These are phyloP conservation scores for Leishmania major DNA, from an alignment of 208 protist genomes.

Conservation along the genomic window DNA sequence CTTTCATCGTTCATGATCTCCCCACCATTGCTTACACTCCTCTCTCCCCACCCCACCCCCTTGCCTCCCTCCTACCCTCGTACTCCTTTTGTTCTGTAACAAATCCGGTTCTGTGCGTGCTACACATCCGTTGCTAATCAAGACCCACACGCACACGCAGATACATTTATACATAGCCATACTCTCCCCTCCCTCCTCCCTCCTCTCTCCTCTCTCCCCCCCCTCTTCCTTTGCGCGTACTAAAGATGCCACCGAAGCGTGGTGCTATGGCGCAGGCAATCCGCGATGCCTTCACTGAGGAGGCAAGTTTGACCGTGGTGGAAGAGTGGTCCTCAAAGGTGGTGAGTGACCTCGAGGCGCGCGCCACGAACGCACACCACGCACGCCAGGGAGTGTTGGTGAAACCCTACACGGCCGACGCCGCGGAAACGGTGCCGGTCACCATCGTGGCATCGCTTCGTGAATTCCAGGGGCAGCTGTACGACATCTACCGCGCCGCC, in stretches of 20 bases:
- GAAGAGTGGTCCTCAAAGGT: slow-evolving; percentile 50
- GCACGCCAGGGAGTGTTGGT: slow-evolving; percentile 23
- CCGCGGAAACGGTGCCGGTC: slow-evolving; percentile 30
- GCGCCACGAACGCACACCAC: slow-evolving; percentile 25
- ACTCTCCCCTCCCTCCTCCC: not conserved
- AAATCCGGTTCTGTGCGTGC: not conserved
- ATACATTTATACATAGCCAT: not conserved
- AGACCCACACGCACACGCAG: not conserved
- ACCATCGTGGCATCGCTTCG: slow-evolving; percentile 44
- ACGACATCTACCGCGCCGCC: slow-evolving; percentile 43
- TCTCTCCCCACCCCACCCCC: not conserved
- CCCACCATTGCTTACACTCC: not conserved
- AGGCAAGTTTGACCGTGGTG: slow-evolving; percentile 42
- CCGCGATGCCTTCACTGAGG: slow-evolving; percentile 69
- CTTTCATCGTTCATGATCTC: not conserved
- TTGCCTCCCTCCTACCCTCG: not conserved
- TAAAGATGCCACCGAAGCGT: slow-evolving; percentile 61
- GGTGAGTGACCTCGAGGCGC: slow-evolving; percentile 35
- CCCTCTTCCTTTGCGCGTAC: not conserved
- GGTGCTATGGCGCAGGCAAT: slow-evolving; percentile 52
- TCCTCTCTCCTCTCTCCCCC: not conserved
- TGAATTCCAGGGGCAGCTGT: slow-evolving; percentile 48
- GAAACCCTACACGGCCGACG: slow-evolving; percentile 18
- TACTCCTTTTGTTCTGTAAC: too few relatives aligned
- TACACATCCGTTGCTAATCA: not conserved